phyloP scores from a whole-genome alignment of 805 yeast species.

The Wickerhamomyces subpelliculosus region DNA sequence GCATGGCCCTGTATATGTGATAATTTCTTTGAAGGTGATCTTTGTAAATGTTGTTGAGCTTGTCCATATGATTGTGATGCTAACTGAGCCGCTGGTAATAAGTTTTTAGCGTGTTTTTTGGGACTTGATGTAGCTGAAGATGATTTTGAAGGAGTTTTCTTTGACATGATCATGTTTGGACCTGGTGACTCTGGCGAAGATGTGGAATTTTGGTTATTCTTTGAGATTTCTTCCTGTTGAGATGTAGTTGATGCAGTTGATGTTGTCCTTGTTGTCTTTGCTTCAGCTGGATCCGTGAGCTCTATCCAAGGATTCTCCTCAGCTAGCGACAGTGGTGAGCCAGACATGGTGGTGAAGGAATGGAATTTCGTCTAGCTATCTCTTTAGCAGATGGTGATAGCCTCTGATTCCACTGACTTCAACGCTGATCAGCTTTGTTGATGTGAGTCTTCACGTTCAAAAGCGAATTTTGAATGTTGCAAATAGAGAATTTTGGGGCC shows the following conservation, averaged over 20 bases:
- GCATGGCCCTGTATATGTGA: conserved; percentile 14
- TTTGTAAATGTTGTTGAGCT: background rate
- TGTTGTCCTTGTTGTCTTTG: too few relatives aligned
- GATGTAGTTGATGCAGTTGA: too few relatives aligned
- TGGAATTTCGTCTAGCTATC: too few relatives aligned
- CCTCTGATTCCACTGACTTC: too few relatives aligned
- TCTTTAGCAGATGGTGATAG: too few relatives aligned
- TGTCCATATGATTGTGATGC: background rate
- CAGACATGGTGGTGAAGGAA: background rate
- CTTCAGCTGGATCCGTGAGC: background rate
- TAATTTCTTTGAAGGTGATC: conserved; percentile 10
- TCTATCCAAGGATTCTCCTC: conserved; percentile 19
- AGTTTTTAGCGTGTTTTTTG: background rate
- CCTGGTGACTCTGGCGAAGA: too few relatives aligned
- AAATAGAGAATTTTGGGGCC: too few relatives aligned
- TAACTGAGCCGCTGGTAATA: background rate
- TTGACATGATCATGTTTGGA: background rate
- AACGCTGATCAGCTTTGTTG: background rate
- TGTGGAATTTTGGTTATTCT: too few relatives aligned
- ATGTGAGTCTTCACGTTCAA: too few relatives aligned
- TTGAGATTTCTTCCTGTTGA: too few relatives aligned
- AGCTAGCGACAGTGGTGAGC: background rate
- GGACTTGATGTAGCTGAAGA: background rate
- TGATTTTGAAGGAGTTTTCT: background rate
- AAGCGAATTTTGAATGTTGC: too few relatives aligned